Conservation (phyloP, 1,139 yeast genomes). For the Meyerozyma smithsonii region DNA sequence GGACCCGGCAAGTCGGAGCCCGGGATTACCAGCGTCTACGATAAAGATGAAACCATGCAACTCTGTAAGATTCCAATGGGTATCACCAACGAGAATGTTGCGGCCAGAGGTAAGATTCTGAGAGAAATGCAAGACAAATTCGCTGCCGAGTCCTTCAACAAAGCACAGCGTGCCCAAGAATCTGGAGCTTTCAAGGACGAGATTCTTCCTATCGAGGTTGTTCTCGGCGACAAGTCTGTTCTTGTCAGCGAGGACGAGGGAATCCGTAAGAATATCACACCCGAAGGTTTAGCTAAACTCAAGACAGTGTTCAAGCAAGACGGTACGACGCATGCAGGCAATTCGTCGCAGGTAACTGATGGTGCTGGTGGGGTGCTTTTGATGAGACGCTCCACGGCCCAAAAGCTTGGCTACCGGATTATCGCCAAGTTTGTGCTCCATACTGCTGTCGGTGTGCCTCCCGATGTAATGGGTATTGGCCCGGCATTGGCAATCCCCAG, state of each 20-base stretch:
- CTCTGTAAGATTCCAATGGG: slow-evolving; percentile 89
- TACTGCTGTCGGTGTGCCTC: slow-evolving; percentile 85
- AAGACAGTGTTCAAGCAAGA: slow-evolving; percentile 83
- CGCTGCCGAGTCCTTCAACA: slow-evolving; percentile 79
- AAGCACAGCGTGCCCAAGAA: slow-evolving; percentile 72
- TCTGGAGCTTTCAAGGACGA: slow-evolving; percentile 79
- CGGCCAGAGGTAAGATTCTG: slow-evolving; percentile 54
- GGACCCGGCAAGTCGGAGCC: slow-evolving; percentile 50
- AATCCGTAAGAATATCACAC: slow-evolving; percentile 82
- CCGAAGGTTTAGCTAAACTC: slow-evolving; percentile 65
- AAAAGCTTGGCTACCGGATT: slow-evolving; percentile 59
- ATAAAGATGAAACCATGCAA: slow-evolving; percentile 30
- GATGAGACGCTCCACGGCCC: slow-evolving; percentile 86
- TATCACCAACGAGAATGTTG: slow-evolving; percentile 77
- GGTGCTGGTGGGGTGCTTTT: slow-evolving; percentile 91
- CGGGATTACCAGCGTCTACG: slow-evolving; percentile 17
- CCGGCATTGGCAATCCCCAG: slow-evolving; percentile 92
- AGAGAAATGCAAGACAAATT: slow-evolving; percentile 79
- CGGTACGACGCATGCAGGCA: slow-evolving; percentile 92
- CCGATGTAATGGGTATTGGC: slow-evolving; percentile 96
- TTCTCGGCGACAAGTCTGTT: slow-evolving; percentile 40
- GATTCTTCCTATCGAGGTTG: slow-evolving; percentile 69
- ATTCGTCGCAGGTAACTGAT: slow-evolving; percentile 91
- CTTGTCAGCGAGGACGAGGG: slow-evolving; percentile 80
- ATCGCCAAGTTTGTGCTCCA: slow-evolving; percentile 76